Base-by-base conservation (phyloP, 352 stramenopile species). In the Globisporangium heterothallicum region DNA sequence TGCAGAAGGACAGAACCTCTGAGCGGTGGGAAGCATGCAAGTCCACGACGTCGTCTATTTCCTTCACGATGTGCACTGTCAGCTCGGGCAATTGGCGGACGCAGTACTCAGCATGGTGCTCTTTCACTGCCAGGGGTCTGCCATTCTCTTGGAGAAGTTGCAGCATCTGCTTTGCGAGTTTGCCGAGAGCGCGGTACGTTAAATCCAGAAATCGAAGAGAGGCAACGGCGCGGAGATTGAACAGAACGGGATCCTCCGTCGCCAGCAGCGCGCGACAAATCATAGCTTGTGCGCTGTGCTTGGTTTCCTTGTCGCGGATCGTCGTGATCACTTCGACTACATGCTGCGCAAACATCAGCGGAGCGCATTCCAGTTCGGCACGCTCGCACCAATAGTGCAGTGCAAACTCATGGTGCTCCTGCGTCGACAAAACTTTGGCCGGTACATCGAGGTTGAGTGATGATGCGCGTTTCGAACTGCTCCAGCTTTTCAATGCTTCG, bases 321-420 rank as follows among this genome's bases (percentile, higher is more conserved):
- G 73, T 86, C 6, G 78, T 87, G 35, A 90, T 66, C 1, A 81
- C 59, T 38, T 90, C 72, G 21, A 86, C 68, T 3, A 82, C 63
- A 49, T 90, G 78, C 57, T 90, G 78, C 19, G 78, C 64, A 53
- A 87, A 84, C 72, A 90, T 83, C 43, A 87, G 59, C 18, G 78
- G 66, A 22, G 78, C 64, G 45, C 75, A 86, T 18, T 65, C 35
- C 3, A 87, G 49, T 22, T 14, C 48, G 13, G 64, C 61, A 22
- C 68, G 56, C 16, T 68, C 66, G 34, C 72, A 85, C 70, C 78
- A 87, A 59, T 78, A 90, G 41, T 60, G 46, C 18, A 53, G 22
- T 6, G 42, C 42, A 22, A 49, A 19, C 42, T 49, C 24, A 19
- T 49, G 42, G 42, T 30, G 24, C 42, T 49, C 42, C 4, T 16